Conservation (phyloP, 2,329 filamentous ascomycete species). For the Scedosporium dehoogii region DNA sequence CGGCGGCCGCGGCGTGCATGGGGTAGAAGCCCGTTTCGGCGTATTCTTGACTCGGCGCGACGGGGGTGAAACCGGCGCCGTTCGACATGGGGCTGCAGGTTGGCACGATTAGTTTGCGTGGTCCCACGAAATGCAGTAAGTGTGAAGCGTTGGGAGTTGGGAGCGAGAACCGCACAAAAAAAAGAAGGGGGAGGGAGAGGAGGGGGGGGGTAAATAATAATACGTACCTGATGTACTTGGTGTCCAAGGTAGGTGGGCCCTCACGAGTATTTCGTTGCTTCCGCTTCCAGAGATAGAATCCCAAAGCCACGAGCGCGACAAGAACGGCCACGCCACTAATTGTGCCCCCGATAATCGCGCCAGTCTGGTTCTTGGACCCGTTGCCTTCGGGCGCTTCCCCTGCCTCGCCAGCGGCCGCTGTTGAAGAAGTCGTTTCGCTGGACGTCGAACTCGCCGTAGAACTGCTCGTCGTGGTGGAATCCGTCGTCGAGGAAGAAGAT, state of each 20-base stretch:
- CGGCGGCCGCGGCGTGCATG: constrained; percentile 8
- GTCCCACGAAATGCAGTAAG: background rate
- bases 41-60: constrained; percentile 7
- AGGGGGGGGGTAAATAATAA: too few relatives aligned
- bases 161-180: too few relatives aligned
- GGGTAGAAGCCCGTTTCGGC: constrained; percentile 9
- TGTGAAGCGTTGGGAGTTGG: background rate
- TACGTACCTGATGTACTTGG: constrained; percentile 31
- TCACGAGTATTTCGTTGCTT: constrained; percentile 29
- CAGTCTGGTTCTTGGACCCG: constrained; percentile 24
- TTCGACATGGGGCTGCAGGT: constrained; percentile 20
- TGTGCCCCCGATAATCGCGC: constrained; percentile 43
- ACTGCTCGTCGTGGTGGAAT: background rate
- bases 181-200: too few relatives aligned
- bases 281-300: constrained; percentile 33
- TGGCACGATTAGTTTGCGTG: background rate
- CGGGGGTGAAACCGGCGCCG: constrained; percentile 19
- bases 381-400: constrained; percentile 19
- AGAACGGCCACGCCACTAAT: constrained; percentile 41
- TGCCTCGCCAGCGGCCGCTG: background rate
- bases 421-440: constrained; percentile 9
- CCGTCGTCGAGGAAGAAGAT: constrained; percentile 2
- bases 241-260: constrained; percentile 29
- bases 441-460: background rate
- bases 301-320: constrained; percentile 29